phyloP scores from a whole-genome alignment of 2,329 filamentous ascomycete species.

The Pestalotiopsis sp. region DNA sequence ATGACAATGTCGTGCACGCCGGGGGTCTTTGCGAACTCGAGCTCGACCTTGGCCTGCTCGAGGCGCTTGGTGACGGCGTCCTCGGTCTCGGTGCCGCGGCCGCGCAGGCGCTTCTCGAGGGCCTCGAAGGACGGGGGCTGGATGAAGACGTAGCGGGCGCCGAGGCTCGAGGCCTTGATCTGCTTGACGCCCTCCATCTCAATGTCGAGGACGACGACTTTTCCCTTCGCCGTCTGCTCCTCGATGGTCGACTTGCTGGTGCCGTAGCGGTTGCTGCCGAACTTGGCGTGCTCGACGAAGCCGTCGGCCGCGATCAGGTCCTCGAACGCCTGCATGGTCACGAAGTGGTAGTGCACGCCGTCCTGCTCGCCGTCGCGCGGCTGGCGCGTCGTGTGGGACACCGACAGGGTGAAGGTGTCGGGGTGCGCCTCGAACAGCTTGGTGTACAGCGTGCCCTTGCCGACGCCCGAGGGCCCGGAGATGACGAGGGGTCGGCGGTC shows the following conservation, averaged over 20 bases:
- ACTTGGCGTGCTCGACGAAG: slow-evolving; percentile 85
- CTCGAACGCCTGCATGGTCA: slow-evolving; percentile 68
- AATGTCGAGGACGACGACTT: slow-evolving; percentile 86
- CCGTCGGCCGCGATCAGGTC: slow-evolving; percentile 67
- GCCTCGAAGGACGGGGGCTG: slow-evolving; percentile 76
- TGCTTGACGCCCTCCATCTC: slow-evolving; percentile 99
- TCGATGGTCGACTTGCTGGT: slow-evolving; percentile 80
- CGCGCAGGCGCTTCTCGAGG: slow-evolving; percentile 74
- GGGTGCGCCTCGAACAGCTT: slow-evolving; percentile 64
- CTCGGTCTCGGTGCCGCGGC: slow-evolving; percentile 78
- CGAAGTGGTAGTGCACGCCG: slow-evolving; percentile 82
- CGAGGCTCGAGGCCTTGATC: slow-evolving; percentile 75
- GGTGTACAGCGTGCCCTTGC: slow-evolving; percentile 80
- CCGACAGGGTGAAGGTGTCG: slow-evolving; percentile 56
- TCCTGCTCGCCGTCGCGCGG: slow-evolving; percentile 77
- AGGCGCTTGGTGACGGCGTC: slow-evolving; percentile 71
- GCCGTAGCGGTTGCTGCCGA: slow-evolving; percentile 85
- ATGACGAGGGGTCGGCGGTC: slow-evolving; percentile 73
- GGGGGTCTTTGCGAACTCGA: slow-evolving; percentile 70
- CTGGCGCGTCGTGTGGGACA: slow-evolving; percentile 78
- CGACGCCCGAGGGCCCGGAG: slow-evolving; percentile 78
- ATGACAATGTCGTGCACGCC: slow-evolving; percentile 69
- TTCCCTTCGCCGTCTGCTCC: slow-evolving; percentile 71
- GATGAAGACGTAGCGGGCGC: slow-evolving; percentile 83
- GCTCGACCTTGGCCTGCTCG: slow-evolving; percentile 71